Base-by-base conservation (phyloP, 1,139 yeast species). In the Trichomonascaceae sp. region DNA sequence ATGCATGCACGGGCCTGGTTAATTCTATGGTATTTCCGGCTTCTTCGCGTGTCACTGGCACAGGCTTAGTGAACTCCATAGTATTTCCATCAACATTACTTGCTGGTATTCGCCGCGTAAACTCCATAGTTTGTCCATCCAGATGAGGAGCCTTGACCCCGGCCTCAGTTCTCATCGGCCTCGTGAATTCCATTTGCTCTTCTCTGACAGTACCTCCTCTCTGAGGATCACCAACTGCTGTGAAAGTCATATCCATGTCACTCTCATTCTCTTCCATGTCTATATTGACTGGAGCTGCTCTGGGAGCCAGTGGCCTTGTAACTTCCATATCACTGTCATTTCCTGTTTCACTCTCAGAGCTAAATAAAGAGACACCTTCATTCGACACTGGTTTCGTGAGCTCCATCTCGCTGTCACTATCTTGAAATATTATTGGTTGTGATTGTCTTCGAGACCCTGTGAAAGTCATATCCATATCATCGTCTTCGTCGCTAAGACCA, bases 181-280 rank as follows among this genome's bases (percentile, higher is more conserved):
- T 22, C 2, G 48, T 22, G 10, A 45, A 45, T 22, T 45, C 38
- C 48, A 45, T 45, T 15, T 36, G 41, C 17, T 36, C 41, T 13
- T 36, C 41, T n/a, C n/a, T n/a, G 41, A 13, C n/a, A 15, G 8
- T 13, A 36, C 12, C 1, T 15, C 32, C 32, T 6, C 32, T 10
- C 10, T 27, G 32, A 7, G 12, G 32, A 27, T n/a, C 20, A 2
- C 24, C 3, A 6, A 39, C 24, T 3, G 22, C 22, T 8, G 32
- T 30, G 13, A 46, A n/a, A 32, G 49, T 46, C 20, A 46, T 46
- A 19, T 46, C 49, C 49, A 46, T 46, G 32, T 46, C 49, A 9
- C 43, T 30, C 19, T 46, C 49, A 8, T 36, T 36, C 9, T 36
- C 41, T 13, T 36, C 41, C 41, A 36, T 36, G 41, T 36, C 41